These are phyloP conservation scores for Metarhizium guizhouense DNA, from an alignment of 2,329 filamentous ascomycete genomes.

Conservation along the genomic window DNA sequence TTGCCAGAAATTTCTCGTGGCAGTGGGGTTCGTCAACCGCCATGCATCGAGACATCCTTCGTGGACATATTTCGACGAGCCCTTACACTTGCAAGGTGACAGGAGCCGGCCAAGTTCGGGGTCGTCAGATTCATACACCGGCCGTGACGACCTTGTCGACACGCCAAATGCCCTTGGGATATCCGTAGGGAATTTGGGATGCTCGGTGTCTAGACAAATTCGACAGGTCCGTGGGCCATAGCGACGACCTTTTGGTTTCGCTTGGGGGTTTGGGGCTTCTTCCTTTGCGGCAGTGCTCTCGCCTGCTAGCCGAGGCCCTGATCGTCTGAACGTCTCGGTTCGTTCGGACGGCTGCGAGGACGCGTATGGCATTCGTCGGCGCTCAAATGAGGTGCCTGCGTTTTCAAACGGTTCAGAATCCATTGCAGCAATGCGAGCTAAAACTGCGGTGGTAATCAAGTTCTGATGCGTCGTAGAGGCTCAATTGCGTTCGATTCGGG, in stretches of 20 bases:
- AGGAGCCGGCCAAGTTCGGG: constrained; percentile 68
- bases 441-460: neutral
- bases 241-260: constrained; percentile 23
- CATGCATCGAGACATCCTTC: constrained; percentile 80
- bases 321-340: neutral
- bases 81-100: constrained; percentile 88
- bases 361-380: constrained; percentile 4
- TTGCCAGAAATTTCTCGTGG: constrained; percentile 67
- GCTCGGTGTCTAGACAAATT: constrained; percentile 70
- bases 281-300: neutral
- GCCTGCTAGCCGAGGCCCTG: neutral
- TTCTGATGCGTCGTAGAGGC: neutral
- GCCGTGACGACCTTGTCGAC: constrained; percentile 23
- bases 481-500: neutral
- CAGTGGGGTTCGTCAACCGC: constrained; percentile 62
- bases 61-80: constrained; percentile 88
- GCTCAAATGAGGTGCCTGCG: constrained; percentile 9
- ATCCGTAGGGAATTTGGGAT: constrained; percentile 36
- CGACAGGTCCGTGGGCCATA: constrained; percentile 73
- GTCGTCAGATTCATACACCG: constrained; percentile 63
- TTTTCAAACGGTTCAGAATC: constrained; percentile 17
- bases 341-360: constrained; percentile 1
- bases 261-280: constrained; percentile 7
- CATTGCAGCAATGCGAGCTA: constrained; percentile 11
- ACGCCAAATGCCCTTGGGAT: constrained; percentile 22